Conservation (phyloP, 352 stramenopile genomes). For the Phytophthora multivora region DNA sequence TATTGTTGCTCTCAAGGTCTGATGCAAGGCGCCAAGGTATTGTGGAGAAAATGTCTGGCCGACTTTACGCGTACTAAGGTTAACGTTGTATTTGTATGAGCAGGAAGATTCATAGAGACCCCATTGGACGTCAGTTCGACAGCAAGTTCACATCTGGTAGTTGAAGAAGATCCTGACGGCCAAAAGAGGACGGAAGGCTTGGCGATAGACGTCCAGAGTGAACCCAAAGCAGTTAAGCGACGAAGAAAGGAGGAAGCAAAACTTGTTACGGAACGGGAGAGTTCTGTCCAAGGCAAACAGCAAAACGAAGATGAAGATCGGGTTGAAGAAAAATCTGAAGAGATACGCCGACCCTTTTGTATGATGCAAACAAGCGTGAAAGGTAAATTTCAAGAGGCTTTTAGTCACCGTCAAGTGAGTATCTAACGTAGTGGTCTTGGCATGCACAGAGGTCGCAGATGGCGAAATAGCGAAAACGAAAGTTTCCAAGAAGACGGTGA, state of each 20-base stretch:
- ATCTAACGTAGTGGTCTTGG: not conserved
- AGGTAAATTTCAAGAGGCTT: conserved; percentile 23
- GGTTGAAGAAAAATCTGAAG: conserved; percentile 15
- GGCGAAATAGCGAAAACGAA: not conserved
- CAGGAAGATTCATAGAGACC: conserved; percentile 9
- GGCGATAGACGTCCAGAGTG: not conserved
- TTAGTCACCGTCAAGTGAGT: not conserved
- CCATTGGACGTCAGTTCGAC: not conserved
- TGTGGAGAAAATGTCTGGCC: not conserved
- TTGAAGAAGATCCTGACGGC: conserved; percentile 10
- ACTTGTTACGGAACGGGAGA: not conserved
- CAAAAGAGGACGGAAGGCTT: conserved; percentile 17
- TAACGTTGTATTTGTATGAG: not conserved
- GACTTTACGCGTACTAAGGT: too few relatives aligned
- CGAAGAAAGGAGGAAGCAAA: conserved; percentile 11
- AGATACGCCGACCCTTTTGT: conserved; percentile 15
- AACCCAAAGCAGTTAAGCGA: not conserved
- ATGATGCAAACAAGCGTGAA: conserved; percentile 20
- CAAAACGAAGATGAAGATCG: not conserved
- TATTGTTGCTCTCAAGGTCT: not conserved
- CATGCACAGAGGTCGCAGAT: conserved; percentile 3
- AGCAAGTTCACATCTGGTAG: conserved; percentile 17
- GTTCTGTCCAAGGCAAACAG: not conserved
- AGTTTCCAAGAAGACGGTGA: conserved; percentile 10
- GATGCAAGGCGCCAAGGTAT: conserved; percentile 9